Conservation (phyloP, 495 filamentous ascomycete genomes). For the Podospora pseudoanserina region DNA sequence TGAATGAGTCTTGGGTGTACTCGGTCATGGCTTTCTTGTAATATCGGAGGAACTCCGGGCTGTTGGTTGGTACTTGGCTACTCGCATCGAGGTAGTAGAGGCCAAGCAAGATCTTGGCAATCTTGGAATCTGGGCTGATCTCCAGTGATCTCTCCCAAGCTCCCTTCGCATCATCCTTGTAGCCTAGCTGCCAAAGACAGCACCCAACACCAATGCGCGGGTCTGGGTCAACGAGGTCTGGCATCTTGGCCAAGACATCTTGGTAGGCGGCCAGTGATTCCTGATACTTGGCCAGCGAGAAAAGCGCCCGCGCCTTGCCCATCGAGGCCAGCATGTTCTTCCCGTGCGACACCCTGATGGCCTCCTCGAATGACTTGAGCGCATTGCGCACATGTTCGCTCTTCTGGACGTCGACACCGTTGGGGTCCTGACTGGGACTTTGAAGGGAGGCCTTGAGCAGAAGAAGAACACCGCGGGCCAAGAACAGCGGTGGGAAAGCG, state of each 20-base stretch:
- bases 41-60: slow-evolving; percentile 68
- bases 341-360: slow-evolving; percentile 72
- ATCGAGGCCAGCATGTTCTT: slow-evolving; percentile 88
- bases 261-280: slow-evolving; percentile 85
- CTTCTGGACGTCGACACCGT: slow-evolving; percentile 68
- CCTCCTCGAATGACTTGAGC: slow-evolving; percentile 89
- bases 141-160: slow-evolving; percentile 88
- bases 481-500: slow-evolving; percentile 77
- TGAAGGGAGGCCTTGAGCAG: slow-evolving; percentile 84
- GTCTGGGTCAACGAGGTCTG: slow-evolving; percentile 88
- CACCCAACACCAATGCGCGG: slow-evolving; percentile 92
- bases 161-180: slow-evolving; percentile 83
- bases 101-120: slow-evolving; percentile 84
- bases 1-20: slow-evolving; percentile 91
- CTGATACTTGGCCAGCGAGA: slow-evolving; percentile 74
- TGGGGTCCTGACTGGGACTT: slow-evolving; percentile 63
- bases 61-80: slow-evolving; percentile 69
- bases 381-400: slow-evolving; percentile 75
- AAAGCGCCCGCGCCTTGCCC: slow-evolving; percentile 80
- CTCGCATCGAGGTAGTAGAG: slow-evolving; percentile 82
- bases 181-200: slow-evolving; percentile 91
- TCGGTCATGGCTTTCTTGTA: slow-evolving; percentile 93
- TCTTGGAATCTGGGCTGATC: slow-evolving; percentile 83
- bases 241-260: slow-evolving; percentile 75
- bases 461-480: slow-evolving; percentile 87